These are phyloP conservation scores for Stygiomarasmius scandens DNA, from an alignment of 1,284 basidiomycete genomes.

Conservation along the genomic window DNA sequence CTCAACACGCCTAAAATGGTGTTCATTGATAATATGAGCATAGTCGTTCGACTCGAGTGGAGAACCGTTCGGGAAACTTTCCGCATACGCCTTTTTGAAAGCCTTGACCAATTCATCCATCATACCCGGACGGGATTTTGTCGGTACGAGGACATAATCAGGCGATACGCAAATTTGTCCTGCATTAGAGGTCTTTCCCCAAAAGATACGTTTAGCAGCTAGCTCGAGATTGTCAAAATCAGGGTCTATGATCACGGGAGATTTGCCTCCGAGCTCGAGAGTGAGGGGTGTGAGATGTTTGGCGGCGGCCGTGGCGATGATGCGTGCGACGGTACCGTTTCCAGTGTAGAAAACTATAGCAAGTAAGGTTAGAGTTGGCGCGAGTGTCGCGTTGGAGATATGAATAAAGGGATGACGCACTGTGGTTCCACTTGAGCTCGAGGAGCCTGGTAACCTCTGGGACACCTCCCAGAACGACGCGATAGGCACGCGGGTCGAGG, in stretches of 20 bases:
- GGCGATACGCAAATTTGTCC: conserved; percentile 67
- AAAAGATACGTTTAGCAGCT: conserved; percentile 48
- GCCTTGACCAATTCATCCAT: conserved; percentile 52
- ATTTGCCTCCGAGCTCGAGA: conserved; percentile 50
- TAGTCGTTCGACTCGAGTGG: conserved; percentile 35
- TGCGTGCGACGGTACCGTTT: conserved; percentile 56
- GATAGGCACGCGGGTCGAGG: conserved; percentile 51
- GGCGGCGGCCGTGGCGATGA: conserved; percentile 70
- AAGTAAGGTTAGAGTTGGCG: conserved; percentile 14
- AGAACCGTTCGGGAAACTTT: conserved; percentile 43
- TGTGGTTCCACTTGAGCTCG: conserved; percentile 59
- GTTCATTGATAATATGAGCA: conserved; percentile 46
- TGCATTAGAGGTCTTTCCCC: conserved; percentile 58
- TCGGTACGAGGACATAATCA: conserved; percentile 63
- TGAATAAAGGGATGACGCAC: conserved; percentile 31
- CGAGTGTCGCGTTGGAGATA: neutral
- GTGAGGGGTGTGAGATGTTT: conserved; percentile 75
- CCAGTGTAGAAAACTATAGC: conserved; percentile 48
- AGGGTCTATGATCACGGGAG: conserved; percentile 56
- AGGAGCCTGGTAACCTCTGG: conserved; percentile 54
- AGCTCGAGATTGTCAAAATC: conserved; percentile 34
- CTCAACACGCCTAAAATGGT: conserved; percentile 55
- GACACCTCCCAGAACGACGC: conserved; percentile 59
- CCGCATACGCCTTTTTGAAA: conserved; percentile 41
- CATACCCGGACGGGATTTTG: conserved; percentile 37